Percentiles rank a stretch among this genome's conserved stretches.
These are phyloP conservation scores for Tilletiopsis washingtonensis DNA, from an alignment of 1,284 basidiomycete genomes.

Conservation along the genomic window DNA sequence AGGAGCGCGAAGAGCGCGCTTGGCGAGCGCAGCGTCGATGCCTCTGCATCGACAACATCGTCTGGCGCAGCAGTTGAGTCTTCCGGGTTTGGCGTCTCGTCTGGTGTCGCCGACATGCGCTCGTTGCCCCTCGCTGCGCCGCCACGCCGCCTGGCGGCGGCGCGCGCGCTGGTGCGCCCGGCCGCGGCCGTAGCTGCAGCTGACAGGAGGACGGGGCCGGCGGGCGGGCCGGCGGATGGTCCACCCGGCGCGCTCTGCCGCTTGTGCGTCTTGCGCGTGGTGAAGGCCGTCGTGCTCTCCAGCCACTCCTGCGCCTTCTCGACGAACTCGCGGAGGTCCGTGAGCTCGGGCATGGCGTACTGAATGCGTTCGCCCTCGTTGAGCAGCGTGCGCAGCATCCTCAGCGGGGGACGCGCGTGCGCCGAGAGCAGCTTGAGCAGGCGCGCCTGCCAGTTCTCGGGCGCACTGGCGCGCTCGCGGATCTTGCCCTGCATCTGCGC, in stretches of 20 bases:
- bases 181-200: slow-evolving; percentile 53
- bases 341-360: slow-evolving; percentile 64
- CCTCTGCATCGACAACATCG: no score
- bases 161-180: background rate
- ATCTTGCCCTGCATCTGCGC: slow-evolving; percentile 24
- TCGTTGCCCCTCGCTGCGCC: no score
- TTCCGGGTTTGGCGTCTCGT: background rate
- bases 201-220: no score
- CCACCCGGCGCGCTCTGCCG: slow-evolving; percentile 21
- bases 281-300: slow-evolving; percentile 52
- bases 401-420: slow-evolving; percentile 62
- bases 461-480: slow-evolving; percentile 63
- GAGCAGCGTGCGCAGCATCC: slow-evolving; percentile 66
- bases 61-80: no score
- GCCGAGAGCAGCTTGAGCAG: slow-evolving; percentile 59
- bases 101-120: background rate
- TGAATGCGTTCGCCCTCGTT: slow-evolving; percentile 80
- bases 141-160: no score
- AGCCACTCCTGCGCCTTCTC: slow-evolving; percentile 74
- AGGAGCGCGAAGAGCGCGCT: slow-evolving; percentile 61
- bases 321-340: slow-evolving; percentile 68
- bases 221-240: slow-evolving; percentile 64
- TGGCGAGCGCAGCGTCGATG: no score
- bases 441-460: slow-evolving; percentile 66
- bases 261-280: slow-evolving; percentile 53